Evolutionary conservation across 2,329 filamentous ascomycete genomes (phyloP), one percentile per base, ranked within the genome.

Genomic region (Penicillium digitatum): DNA sequence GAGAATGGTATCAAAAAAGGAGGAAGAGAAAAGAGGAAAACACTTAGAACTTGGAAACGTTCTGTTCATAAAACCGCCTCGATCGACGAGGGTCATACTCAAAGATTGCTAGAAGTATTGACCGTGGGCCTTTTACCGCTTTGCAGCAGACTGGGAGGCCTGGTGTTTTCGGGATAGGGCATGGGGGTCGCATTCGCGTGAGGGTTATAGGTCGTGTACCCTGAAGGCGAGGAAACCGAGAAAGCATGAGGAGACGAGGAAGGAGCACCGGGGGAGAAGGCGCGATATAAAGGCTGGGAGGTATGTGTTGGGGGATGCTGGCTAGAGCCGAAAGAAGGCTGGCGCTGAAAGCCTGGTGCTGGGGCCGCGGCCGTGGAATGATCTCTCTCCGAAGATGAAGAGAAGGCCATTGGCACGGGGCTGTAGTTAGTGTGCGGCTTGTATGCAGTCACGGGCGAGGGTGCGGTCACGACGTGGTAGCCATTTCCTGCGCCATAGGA

Each of bases 101-200:
- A 73, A 44, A 76, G 66, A 60, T 73, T 65, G 51, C 69, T 65
- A 46, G 62, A 72, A 26, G 68, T 70, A 42, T 73, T 72, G 35
- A 64, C 60, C 8, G 63, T 66, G 11, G 74, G 70, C 52, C 71
- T 71, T 49, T 72, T 68, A 16, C 74, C 74, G 52, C 69, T 72
- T 57, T 74, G 70, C 52, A 76, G 58, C 32, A 76, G 61, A 68
- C 70, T 76, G 10, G 74, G 74, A 34, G 73, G 72, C 57, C 72
- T 66, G 55, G 68, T 66, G 56, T 63, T 54, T 27, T 67, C 64
- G 29, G 61, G 56, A 42, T 66, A 59, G 35, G 48, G 32, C 43
- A 65, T 54, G 16, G 54, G 35, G 50, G 56, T 40, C 35, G 26
- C 5, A 26, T 18, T 32, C 27, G 50, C n/a, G 44, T 58, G 35